Evolutionary conservation across 495 filamentous ascomycete species (phyloP).

Genomic region (Annulohypoxylon stygium): DNA sequence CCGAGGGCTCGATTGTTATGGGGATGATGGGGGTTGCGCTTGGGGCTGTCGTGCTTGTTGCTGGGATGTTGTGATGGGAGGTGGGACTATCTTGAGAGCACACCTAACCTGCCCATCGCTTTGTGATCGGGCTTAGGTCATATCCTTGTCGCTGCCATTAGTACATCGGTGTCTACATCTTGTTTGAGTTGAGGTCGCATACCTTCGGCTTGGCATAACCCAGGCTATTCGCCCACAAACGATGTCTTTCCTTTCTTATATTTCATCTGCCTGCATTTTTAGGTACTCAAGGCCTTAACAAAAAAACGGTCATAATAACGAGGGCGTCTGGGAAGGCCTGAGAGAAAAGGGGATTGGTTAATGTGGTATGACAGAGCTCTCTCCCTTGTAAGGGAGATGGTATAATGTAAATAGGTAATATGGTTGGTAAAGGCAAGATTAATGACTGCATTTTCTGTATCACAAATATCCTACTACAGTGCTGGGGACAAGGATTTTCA

Average conservation of each 20-base stretch:
- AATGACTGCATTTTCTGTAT: conserved; percentile 22
- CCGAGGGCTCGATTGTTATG: conserved; percentile 53
- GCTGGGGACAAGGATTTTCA: neutral
- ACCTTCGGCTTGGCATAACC: neutral
- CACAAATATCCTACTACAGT: neutral
- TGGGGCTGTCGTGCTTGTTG: conserved; percentile 55
- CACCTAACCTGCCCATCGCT: too few relatives aligned
- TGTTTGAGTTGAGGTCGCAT: neutral
- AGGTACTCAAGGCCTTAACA: neutral
- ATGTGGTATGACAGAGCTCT: conserved; percentile 1
- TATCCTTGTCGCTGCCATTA: neutral
- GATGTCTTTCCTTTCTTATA: neutral
- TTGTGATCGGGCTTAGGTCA: neutral
- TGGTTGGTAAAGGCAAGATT: neutral
- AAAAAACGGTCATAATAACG: neutral
- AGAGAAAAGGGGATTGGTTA: conserved; percentile 10
- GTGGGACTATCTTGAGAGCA: too few relatives aligned
- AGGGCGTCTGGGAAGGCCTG: neutral
- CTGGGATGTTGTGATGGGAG: conserved; percentile 55
- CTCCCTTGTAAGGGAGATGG: neutral
- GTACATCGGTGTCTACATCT: neutral
- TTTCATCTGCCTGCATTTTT: conserved; percentile 1
- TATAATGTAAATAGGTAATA: conserved; percentile 9
- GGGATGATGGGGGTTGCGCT: conserved; percentile 55
- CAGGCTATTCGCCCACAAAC: neutral